Evolutionary conservation across 2,329 filamentous ascomycete genomes (phyloP), one percentile per base, ranked within the genome.

Genomic region (Colletotrichum caudatum): DNA sequence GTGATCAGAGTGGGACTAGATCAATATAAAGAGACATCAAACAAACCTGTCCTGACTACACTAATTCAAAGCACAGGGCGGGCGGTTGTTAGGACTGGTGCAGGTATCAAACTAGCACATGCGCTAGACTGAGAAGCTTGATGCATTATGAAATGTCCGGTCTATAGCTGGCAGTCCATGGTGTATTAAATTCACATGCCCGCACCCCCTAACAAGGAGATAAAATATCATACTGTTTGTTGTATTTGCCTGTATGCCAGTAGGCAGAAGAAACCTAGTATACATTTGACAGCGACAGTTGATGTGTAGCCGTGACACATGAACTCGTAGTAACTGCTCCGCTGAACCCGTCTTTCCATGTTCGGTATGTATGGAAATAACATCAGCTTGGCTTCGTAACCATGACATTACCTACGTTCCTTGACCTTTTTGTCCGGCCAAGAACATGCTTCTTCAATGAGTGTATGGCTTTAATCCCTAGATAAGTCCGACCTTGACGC

Each of bases 401-500:
- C 57, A 72, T 60, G 59, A 72, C 65, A 72, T 69, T 72, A 72
- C 65, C 33, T 67, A 60, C 60, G 37, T 64, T 60, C 41, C 69
- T 44, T 37, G 35, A 64, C 67, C 66, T 48, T 33, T 41, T 35
- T 29, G 46, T 54, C 63, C 56, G 20, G 59, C 60, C 66, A 56
- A 59, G 48, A 54, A 64, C 50, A 37, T 48, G 41, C 20, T 64
- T 61, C 48, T 53, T 67, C 39, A 72, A 72, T 63, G 69, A 72
- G 54, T 72, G 69, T 72, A 69, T 64, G 65, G 41, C 35, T 68
- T 64, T 59, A 48, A 64, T 64, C 59, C 69, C 18, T 60, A 69
- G 56, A 64, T 69, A 59, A 64, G 35, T 69, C 46, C 54, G 54
- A 64, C 69, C 66, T 54, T 69, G 59, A 68, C 71, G 71, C 71